Evolutionary conservation across 805 yeast species (phyloP).

Genomic region (Groenewaldozyma tartarivorans): DNA sequence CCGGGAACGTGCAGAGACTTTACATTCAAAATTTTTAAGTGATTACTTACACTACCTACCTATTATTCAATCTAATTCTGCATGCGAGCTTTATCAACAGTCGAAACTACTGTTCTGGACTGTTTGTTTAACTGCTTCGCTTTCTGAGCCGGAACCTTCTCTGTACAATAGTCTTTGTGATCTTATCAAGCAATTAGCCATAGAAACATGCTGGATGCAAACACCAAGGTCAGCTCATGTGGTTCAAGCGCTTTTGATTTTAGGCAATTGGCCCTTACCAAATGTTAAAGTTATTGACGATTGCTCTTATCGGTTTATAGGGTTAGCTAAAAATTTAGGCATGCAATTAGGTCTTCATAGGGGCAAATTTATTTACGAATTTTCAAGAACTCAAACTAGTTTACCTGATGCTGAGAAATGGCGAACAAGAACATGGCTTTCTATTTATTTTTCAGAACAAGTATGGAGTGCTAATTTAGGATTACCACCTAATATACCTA

Average conservation of each 20-base stretch:
- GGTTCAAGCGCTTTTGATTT: slow-evolving; percentile 77
- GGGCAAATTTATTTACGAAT: slow-evolving; percentile 85
- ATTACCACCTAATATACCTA: slow-evolving; percentile 74
- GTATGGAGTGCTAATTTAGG: slow-evolving; percentile 86
- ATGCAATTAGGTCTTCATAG: slow-evolving; percentile 84
- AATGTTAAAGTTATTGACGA: slow-evolving; percentile 88
- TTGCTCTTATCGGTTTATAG: slow-evolving; percentile 80
- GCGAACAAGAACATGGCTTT: slow-evolving; percentile 91
- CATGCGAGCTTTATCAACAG: slow-evolving; percentile 70
- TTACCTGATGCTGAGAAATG: slow-evolving; percentile 87
- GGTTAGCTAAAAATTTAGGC: slow-evolving; percentile 75
- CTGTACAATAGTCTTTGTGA: slow-evolving; percentile 67
- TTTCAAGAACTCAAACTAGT: slow-evolving; percentile 79
- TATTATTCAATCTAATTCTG: slow-evolving; percentile 58
- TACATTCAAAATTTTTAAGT: slow-evolving; percentile 60
- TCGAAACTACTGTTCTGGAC: slow-evolving; percentile 87
- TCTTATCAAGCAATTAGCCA: slow-evolving; percentile 75
- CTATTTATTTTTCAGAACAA: slow-evolving; percentile 79
- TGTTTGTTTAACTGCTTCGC: slow-evolving; percentile 74
- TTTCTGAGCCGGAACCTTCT: slow-evolving; percentile 81
- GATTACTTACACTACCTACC: slow-evolving; percentile 73
- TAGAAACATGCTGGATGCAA: slow-evolving; percentile 85
- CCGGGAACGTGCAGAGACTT: slow-evolving; percentile 54
- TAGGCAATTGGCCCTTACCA: slow-evolving; percentile 87
- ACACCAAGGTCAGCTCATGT: slow-evolving; percentile 93